Evolutionary conservation across 2,329 filamentous ascomycete species (phyloP), one percentile per base, ranked within the genome.

Genomic region (Penicillium janthinellum): DNA sequence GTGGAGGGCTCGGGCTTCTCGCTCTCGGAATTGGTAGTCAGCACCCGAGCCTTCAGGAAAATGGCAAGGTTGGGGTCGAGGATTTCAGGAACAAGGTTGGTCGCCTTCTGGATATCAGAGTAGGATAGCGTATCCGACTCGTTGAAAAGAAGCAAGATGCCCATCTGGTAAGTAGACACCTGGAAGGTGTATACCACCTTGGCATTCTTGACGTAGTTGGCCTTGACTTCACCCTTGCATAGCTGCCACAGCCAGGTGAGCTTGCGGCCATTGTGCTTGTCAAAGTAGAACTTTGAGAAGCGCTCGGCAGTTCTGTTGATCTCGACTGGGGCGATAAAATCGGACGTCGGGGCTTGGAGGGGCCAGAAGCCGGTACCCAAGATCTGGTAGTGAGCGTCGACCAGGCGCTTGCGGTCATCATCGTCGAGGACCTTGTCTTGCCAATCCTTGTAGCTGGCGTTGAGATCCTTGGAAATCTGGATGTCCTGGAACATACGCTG

Each of bases 401-500:
- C 83, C 20, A 88, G 82, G 49, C 85, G 86, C 80, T 91, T 91
- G 56, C 82, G 78, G 54, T 88, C 85, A 15, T 87, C 81, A 47
- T 84, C 84, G 60, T 87, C 86, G 42, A 91, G 83, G n/a, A 82
- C 82, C 68, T 84, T 84, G 11, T 84, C 80, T 69, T 93, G 88
- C 76, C 85, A 90, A 38, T 92, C 91, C 71, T 91, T 90, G 82
- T 96, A 99, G 34, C 89, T 88, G 50, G 86, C 85, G 77, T 99
- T 99, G 49, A 99, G 85, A 78, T 99, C 95, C 79, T 97, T 97
- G 64, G 94, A 98, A 53, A 96, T 96, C 76, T 99, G 95, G 83
- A 99, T 97, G 73, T 99, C 95, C 76, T 98, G 94, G 85, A 98
- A 99, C 95, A 99, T 99, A 73, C 96, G 92, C 81, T 98, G 94